A percentile compares a stretch with the other conserved stretches of the same genome.
Evolutionary conservation across 2,329 filamentous ascomycete genomes (phyloP).

Genomic region (Kalaharituber pfeilii): DNA sequence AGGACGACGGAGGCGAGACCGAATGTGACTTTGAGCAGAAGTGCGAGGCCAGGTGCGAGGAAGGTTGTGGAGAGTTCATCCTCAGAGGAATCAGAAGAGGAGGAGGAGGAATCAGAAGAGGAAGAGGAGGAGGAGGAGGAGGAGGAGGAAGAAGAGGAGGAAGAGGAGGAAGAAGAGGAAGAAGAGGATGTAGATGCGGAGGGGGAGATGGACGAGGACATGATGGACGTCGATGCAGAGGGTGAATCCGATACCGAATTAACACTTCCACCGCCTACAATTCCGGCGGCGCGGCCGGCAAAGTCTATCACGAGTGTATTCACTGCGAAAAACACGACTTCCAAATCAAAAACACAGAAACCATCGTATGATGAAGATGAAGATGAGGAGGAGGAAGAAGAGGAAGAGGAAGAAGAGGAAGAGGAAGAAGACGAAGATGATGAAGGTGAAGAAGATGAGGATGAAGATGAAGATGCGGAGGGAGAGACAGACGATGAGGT

Average conservation of each 20-base stretch:
- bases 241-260: slow-evolving; percentile 28
- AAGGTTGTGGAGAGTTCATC: slow-evolving; percentile 15
- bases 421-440: slow-evolving; percentile 29
- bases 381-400: slow-evolving; percentile 26
- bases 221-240: slow-evolving; percentile 28
- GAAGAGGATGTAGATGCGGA: slow-evolving; percentile 25
- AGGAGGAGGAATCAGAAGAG: slow-evolving; percentile 39
- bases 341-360: not conserved
- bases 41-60: slow-evolving; percentile 7
- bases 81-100: slow-evolving; percentile 30
- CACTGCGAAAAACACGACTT: not conserved
- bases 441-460: slow-evolving; percentile 22
- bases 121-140: slow-evolving; percentile 28
- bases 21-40: not conserved
- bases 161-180: slow-evolving; percentile 34
- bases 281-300: too few species aligned
- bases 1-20: too few species aligned
- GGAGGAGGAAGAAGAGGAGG: slow-evolving; percentile 32
- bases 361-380: slow-evolving; percentile 20
- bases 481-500: slow-evolving; percentile 24
- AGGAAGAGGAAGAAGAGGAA: slow-evolving; percentile 24
- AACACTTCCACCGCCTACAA: slow-evolving; percentile 9
- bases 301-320: too few species aligned
- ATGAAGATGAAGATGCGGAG: slow-evolving; percentile 18
- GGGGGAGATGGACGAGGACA: slow-evolving; percentile 27